These are phyloP conservation scores for Russula brevipes DNA, from an alignment of 768 basidiomycete genomes.

Conservation along the genomic window DNA sequence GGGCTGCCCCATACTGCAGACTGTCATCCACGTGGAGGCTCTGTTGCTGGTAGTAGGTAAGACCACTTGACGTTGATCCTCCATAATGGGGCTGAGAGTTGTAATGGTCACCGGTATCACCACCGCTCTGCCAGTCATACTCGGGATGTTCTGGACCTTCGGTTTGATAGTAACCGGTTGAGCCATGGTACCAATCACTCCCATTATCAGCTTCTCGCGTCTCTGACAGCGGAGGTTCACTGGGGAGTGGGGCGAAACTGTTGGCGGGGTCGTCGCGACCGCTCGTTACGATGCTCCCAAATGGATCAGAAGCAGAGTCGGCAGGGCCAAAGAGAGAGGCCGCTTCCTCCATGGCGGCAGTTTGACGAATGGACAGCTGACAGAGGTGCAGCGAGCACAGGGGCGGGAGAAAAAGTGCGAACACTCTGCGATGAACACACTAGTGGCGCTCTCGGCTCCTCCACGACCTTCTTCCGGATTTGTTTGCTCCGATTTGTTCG, in stretches of 20 bases:
- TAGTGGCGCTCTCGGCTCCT: slow-evolving; percentile 4
- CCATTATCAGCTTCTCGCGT: neutral
- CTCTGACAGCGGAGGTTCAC: neutral
- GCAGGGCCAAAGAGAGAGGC: slow-evolving; percentile 74
- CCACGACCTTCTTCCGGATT: neutral
- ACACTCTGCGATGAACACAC: neutral
- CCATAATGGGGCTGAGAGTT: slow-evolving; percentile 13
- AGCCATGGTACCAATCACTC: slow-evolving; percentile 4
- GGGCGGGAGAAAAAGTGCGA: neutral
- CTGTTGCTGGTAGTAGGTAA: neutral
- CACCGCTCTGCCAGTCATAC: slow-evolving; percentile 14
- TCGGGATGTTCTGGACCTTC: neutral
- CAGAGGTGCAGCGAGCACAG: slow-evolving; percentile 30
- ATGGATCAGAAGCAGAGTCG: slow-evolving; percentile 44
- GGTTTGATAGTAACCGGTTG: slow-evolving; percentile 9
- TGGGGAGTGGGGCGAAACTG: neutral
- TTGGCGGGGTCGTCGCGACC: slow-evolving; percentile 1
- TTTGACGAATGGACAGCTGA: slow-evolving; percentile 27
- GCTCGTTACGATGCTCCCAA: slow-evolving; percentile 29
- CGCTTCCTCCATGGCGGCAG: slow-evolving; percentile 67
- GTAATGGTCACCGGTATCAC: slow-evolving; percentile 1
- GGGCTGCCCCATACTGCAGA: slow-evolving; percentile 7
- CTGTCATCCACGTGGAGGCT: neutral
- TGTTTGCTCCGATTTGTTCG: slow-evolving; percentile 23
- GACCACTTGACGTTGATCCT: neutral